Evolutionary conservation across 495 filamentous ascomycete species (phyloP).

Genomic region (Hyaloscypha bicolor): DNA sequence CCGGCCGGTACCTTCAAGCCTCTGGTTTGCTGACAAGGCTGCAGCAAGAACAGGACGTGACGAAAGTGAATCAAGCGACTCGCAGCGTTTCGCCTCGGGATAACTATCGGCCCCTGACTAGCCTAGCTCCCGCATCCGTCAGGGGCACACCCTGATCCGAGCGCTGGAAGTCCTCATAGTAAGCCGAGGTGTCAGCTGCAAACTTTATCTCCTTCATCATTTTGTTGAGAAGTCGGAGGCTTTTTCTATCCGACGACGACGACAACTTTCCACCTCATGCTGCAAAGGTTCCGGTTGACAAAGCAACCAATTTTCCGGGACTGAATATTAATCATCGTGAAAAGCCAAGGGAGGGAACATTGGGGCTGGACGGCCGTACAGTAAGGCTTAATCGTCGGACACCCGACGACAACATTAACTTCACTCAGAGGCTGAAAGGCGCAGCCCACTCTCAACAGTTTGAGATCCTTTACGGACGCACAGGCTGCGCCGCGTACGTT

Average conservation of each 20-base stretch:
- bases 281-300: too few relatives aligned
- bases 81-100: neutral
- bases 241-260: neutral
- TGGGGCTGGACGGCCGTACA: too few relatives aligned
- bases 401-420: neutral
- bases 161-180: constrained; percentile 1
- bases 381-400: neutral
- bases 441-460: neutral
- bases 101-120: neutral
- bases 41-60: too few relatives aligned
- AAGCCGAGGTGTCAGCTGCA: constrained; percentile 16
- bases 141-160: constrained; percentile 8
- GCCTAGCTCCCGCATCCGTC: neutral
- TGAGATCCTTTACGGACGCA: neutral
- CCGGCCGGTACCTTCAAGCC: too few relatives aligned
- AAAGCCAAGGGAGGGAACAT: too few relatives aligned
- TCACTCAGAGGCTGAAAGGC: neutral
- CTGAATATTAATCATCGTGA: too few relatives aligned
- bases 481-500: neutral
- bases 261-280: too few relatives aligned
- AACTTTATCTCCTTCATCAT: neutral
- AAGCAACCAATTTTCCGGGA: too few relatives aligned
- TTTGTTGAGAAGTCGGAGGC: neutral
- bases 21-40: too few relatives aligned
- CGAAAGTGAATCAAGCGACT: neutral